These are phyloP conservation scores for Aspergillus nomiae DNA, from an alignment of 2,329 filamentous ascomycete genomes.

Conservation along the genomic window DNA sequence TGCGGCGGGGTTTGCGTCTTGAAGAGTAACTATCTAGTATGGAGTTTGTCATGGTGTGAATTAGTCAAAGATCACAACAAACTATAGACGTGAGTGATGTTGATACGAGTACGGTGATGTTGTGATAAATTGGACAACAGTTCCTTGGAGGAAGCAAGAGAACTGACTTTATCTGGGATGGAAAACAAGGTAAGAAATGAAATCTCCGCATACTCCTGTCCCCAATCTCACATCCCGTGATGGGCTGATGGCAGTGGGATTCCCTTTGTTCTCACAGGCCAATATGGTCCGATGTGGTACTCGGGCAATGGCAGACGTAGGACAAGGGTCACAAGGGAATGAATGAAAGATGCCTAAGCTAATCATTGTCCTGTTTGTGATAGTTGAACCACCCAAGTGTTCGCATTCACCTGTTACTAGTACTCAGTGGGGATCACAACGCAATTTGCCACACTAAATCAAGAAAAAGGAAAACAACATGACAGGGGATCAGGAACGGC, in stretches of 20 bases:
- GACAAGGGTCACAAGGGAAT: not conserved
- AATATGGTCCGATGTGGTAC: conserved; percentile 3
- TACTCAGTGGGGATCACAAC: not conserved
- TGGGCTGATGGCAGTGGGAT: not conserved
- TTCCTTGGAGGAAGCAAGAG: not conserved
- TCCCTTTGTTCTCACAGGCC: not conserved
- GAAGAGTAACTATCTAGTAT: conserved; percentile 29
- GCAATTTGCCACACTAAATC: not conserved
- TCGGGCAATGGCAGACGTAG: not conserved
- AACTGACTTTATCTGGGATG: not conserved
- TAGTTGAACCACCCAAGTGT: not conserved
- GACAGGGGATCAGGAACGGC: not conserved
- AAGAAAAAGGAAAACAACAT: not conserved
- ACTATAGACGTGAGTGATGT: not conserved
- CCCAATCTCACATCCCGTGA: not conserved
- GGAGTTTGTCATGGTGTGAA: not conserved
- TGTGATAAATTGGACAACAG: not conserved
- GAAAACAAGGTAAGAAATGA: not conserved
- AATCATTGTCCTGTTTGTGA: not conserved
- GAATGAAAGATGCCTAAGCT: not conserved
- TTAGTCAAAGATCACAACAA: not conserved
- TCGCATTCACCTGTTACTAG: not conserved
- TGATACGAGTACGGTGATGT: not conserved
- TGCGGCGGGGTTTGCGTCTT: conserved; percentile 58
- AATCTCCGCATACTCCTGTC: not conserved